Conservation (phyloP, 352 stramenopile species). For the Phytophthora kernoviae region DNA sequence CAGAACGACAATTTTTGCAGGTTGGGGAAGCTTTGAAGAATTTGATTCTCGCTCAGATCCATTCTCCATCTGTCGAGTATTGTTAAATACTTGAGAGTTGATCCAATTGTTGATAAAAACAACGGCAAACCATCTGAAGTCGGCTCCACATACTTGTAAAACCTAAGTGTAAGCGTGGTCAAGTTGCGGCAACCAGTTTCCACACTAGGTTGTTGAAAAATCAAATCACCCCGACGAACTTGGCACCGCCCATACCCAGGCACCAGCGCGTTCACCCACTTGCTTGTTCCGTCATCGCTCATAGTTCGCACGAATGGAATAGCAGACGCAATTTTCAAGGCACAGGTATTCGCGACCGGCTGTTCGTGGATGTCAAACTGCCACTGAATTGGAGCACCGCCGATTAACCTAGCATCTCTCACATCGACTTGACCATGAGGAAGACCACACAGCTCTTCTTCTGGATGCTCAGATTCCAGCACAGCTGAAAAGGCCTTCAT, state of each 20-base stretch:
- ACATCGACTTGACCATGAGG: neutral
- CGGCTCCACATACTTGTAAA: too few species aligned
- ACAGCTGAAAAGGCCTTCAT: neutral
- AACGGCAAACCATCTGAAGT: too few species aligned
- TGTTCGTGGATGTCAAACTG: neutral
- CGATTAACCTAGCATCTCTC: neutral
- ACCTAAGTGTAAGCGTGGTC: neutral
- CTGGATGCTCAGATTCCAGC: neutral
- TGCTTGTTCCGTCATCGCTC: neutral
- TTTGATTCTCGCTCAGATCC: neutral
- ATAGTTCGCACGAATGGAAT: neutral
- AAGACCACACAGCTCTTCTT: too few species aligned
- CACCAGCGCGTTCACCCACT: neutral
- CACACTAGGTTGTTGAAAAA: neutral
- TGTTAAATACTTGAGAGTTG: neutral
- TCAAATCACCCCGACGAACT: neutral
- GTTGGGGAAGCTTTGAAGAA: neutral
- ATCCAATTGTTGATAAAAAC: neutral
- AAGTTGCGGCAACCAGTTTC: neutral
- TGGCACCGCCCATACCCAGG: neutral
- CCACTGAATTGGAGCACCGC: neutral
- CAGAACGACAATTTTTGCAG: neutral
- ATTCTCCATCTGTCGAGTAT: neutral
- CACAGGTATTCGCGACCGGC: neutral
- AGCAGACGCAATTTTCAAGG: neutral